Conservation (phyloP, 1,284 basidiomycete genomes). For the Austropuccinia psidii region DNA sequence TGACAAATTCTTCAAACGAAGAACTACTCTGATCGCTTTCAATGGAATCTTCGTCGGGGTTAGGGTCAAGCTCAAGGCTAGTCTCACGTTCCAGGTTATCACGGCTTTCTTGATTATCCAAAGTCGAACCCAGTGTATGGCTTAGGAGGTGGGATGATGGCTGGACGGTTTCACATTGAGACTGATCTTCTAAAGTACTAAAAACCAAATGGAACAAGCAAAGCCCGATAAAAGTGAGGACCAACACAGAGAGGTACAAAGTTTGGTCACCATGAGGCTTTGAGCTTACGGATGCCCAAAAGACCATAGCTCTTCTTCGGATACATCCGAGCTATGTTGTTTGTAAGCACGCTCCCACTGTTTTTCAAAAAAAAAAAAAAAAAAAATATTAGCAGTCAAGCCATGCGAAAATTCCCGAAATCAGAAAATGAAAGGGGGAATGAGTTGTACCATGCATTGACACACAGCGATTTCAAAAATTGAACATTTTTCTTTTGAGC, state of each 20-base stretch:
- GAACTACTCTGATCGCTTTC: background rate
- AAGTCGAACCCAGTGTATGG: too few relatives aligned
- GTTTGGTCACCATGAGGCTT: too few relatives aligned
- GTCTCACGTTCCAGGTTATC: too few relatives aligned
- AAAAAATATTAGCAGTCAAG: background rate
- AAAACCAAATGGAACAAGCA: too few relatives aligned
- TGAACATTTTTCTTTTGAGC: background rate
- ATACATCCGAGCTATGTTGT: conserved; percentile 21
- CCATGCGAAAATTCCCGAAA: background rate
- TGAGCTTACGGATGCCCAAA: background rate
- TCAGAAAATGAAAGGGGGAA: background rate
- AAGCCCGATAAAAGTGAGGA: too few relatives aligned
- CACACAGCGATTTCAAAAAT: background rate
- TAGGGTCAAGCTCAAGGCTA: background rate
- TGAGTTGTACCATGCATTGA: conserved; percentile 12
- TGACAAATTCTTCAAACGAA: conserved; percentile 18
- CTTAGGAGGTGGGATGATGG: too few relatives aligned
- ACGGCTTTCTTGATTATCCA: too few relatives aligned
- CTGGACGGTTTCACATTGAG: too few relatives aligned
- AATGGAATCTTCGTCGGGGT: background rate
- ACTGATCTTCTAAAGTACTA: too few relatives aligned
- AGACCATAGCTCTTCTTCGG: conserved; percentile 10
- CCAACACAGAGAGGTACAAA: too few relatives aligned
- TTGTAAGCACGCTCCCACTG: conserved; percentile 22
- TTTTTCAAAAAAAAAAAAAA: too few relatives aligned